Evolutionary conservation across 2,329 filamentous ascomycete genomes (phyloP).

Genomic region (Orbilia oligospora): DNA sequence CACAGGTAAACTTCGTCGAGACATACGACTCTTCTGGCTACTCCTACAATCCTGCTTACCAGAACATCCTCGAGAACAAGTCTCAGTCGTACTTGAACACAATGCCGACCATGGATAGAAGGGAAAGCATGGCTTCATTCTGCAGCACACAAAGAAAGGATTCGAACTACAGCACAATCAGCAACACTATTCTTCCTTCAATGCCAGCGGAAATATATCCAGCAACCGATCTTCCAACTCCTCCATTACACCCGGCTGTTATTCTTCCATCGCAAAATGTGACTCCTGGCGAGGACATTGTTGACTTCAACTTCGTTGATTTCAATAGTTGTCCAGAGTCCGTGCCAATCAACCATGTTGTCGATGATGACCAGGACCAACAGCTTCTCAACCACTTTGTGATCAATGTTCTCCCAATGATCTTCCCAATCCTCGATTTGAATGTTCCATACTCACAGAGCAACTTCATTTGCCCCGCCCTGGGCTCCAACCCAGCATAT

Average conservation of each 20-base stretch:
- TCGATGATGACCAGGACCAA: slow-evolving; percentile 82
- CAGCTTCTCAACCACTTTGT: slow-evolving; percentile 91
- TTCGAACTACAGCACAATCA: slow-evolving; percentile 30
- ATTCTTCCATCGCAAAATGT: slow-evolving; percentile 55
- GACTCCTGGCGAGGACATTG: slow-evolving; percentile 58
- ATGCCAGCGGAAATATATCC: slow-evolving; percentile 58
- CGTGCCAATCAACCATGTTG: slow-evolving; percentile 68
- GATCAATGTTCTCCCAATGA: slow-evolving; percentile 84
- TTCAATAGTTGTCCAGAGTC: slow-evolving; percentile 58
- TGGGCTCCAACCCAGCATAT: slow-evolving; percentile 93
- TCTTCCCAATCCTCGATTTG: slow-evolving; percentile 92
- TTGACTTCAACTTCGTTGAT: slow-evolving; percentile 60
- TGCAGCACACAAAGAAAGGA: slow-evolving; percentile 52
- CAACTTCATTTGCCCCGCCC: slow-evolving; percentile 85
- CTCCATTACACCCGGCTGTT: slow-evolving; percentile 53
- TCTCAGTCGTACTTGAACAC: slow-evolving; percentile 58
- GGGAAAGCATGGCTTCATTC: slow-evolving; percentile 59
- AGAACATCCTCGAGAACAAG: slow-evolving; percentile 59
- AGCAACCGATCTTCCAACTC: slow-evolving; percentile 56
- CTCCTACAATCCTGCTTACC: slow-evolving; percentile 66
- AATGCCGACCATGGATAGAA: slow-evolving; percentile 53
- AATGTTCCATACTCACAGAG: slow-evolving; percentile 88
- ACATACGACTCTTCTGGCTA: slow-evolving; percentile 57
- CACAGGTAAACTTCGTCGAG: slow-evolving; percentile 59
- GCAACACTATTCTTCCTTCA: slow-evolving; percentile 53